Evolutionary conservation across 2,329 filamentous ascomycete species (phyloP), one percentile per base, ranked within the genome.

Genomic region (Aschersonia sp.): DNA sequence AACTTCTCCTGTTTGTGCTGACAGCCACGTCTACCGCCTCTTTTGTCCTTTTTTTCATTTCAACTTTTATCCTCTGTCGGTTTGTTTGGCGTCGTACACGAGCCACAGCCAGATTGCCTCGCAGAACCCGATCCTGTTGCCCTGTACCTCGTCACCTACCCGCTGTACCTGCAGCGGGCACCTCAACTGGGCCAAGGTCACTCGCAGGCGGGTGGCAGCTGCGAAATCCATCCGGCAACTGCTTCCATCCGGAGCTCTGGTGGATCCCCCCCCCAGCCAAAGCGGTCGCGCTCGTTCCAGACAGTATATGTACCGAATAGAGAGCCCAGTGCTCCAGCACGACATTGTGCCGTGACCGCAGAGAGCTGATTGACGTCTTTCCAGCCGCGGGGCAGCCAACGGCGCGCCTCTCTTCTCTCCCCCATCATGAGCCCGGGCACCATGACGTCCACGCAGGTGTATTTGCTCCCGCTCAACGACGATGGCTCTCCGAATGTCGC

Each of bases 381-480:
- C 3, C 3, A 22, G 35, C 8, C 35, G 35, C 35, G 35, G 35
- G 35, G 35, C 35, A 37, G 35, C 35, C 2, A 37, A 37, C 8
- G 12, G 8, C 8, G 35, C 35, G 35, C 35, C 35, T 12, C 35
- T 37, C 35, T n/a, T 42, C 54, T 55, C 55, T 58, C 55, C 53
- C 50, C 56, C 59, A 67, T 55, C 62, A 80, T 81, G 76, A 69
- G 72, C 57, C 76, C 76, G 51, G 68, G 68, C 65, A 81, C 71
- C 52, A 79, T 81, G 68, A 73, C 73, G 57, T 79, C 78, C 57
- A 78, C 71, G 62, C 76, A 87, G 66, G 81, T 96, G 54, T 94
- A 96, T 69, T 71, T 94, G 59, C 76, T 98, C 53, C 86, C 86
- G 54, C 78, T 98, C 66, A 92, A 87, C 62, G 90, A 98, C 67